Base-by-base conservation (phyloP, 495 filamentous ascomycete species). In the Gamarada debralockiae region DNA sequence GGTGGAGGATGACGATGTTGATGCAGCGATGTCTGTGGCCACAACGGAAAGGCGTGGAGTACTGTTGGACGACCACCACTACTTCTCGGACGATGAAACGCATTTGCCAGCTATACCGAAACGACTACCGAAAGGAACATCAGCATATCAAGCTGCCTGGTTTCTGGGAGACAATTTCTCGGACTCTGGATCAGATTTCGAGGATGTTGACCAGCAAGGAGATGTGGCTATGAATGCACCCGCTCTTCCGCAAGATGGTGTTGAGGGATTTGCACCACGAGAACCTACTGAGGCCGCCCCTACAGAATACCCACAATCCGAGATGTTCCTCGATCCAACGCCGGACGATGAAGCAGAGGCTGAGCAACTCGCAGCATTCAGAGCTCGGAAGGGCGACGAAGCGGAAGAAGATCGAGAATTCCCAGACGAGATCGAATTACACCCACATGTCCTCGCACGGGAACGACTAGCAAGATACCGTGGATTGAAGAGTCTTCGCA, bases 371-470 rank as follows among this genome's bases (percentile, higher is more conserved):
- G 85, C 77, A 22, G 87, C 83, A 23, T 98, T 90, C 67, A 81
- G 93, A 12, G 73, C 77, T 24, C 84, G 79, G 47, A 88, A 91
- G 51, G 77, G 79, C 24, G 82, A 79, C 21, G 90, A 96, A 58
- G 89, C 83, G 18, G 75, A 88, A 48, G 92, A 97, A 20, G 92
- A 98, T 64, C 78, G 86, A 15, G 92, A 97, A 59, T 98, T 97
- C 70, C 93, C 93, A 3, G 93, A 98, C 54, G 93, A 98, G 67
- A 92, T 97, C 60, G 93, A 98, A 66, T 76, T 98, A 37, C 89
- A 86, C 58, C 93, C 95, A 0, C 83, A 92, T 45, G 90, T 92
- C 1, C 74, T 88, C 36, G 93, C 92, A 2, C 73, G 89, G 37
- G 93, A 98, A 68, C 79, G 93, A 3, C 71, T 97, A 41, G 79